Base-by-base conservation (phyloP, 164 flowering plant species). In the Litsea cubeba region DNA sequence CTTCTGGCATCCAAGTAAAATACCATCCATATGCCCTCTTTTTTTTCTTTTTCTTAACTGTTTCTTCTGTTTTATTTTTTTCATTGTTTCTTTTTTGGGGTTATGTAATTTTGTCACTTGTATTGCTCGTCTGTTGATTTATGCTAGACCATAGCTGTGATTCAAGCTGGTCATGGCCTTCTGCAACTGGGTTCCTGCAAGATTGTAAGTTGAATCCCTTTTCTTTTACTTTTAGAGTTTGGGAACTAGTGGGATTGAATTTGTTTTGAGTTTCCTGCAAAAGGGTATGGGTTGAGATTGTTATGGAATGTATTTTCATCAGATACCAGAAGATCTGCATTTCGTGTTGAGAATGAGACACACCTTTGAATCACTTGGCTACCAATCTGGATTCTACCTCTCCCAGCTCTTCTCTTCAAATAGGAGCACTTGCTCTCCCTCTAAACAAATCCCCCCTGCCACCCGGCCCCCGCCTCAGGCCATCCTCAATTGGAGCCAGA, bases 141-240 rank as follows among this genome's bases (percentile, higher is more conserved):
- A 74, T 86, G 64, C 71, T 82, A 95, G 99, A 95, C 99, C 20
- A 91, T 94, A 72, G 98, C 99, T 82, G 99, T 95, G 50, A 95
- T 95, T 84, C 99, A 95, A 91, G 99, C 99, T 82, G 98, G 98
- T 15, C 97, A 95, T 86, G 99, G 99, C 54, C 99, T 95, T 76
- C 88, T 95, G 25, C 99, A 95, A 72, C 80, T 95, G 75, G 99
- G 98, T 60, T 95, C 99, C 46, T 93, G 97, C 94, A 93, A 92
- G 88, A 95, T 92, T 86, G 99, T 95, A 79, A 89, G 97, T 84
- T 76, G n/a, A 2, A 26, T 54, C 22, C 2, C 10, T 25, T 51
- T 62, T 32, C 17, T 69, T 50, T 51, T 50, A 30, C 23, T 1
- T 66, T 46, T 74, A 17, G 30, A 46, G 40, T 62, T 30, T 12